These are phyloP conservation scores for Penicillium robsamsonii DNA, from an alignment of 495 filamentous ascomycete species.

Conservation along the genomic window DNA sequence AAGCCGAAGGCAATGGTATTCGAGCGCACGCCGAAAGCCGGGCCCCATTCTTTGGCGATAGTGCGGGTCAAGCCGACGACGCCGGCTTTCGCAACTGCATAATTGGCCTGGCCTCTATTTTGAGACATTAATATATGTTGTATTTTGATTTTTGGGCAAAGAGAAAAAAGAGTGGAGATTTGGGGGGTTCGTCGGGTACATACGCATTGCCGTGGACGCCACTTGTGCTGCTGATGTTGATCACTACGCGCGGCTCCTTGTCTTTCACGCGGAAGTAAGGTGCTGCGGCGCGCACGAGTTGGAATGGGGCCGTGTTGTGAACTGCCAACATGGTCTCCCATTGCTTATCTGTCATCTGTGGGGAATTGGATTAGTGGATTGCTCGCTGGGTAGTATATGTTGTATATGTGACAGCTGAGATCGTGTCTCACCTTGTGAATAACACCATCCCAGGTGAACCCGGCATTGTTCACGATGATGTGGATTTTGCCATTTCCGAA, in stretches of 20 bases:
- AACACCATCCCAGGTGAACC: conserved; percentile 86
- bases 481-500: conserved; percentile 86
- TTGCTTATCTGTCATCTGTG: conserved; percentile 81
- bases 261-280: conserved; percentile 87
- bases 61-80: conserved; percentile 77
- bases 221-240: conserved; percentile 78
- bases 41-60: conserved; percentile 92
- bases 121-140: not conserved
- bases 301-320: conserved; percentile 81
- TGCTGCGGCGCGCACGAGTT: conserved; percentile 71
- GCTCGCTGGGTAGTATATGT: not conserved
- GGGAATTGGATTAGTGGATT: not conserved
- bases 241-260: conserved; percentile 69
- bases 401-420: not conserved
- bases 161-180: not conserved
- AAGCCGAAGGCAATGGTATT: conserved; percentile 83
- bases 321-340: conserved; percentile 82
- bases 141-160: not conserved
- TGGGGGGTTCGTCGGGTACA: conserved; percentile 14
- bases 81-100: conserved; percentile 78
- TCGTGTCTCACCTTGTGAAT: conserved; percentile 67
- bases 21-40: conserved; percentile 73
- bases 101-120: conserved; percentile 73
- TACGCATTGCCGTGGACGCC: conserved; percentile 80
- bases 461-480: conserved; percentile 85